A percentile compares a stretch with the other conserved stretches of the same genome.
These are phyloP conservation scores for Pleurotus tuber-regium DNA, from an alignment of 768 basidiomycete genomes.

Conservation along the genomic window DNA sequence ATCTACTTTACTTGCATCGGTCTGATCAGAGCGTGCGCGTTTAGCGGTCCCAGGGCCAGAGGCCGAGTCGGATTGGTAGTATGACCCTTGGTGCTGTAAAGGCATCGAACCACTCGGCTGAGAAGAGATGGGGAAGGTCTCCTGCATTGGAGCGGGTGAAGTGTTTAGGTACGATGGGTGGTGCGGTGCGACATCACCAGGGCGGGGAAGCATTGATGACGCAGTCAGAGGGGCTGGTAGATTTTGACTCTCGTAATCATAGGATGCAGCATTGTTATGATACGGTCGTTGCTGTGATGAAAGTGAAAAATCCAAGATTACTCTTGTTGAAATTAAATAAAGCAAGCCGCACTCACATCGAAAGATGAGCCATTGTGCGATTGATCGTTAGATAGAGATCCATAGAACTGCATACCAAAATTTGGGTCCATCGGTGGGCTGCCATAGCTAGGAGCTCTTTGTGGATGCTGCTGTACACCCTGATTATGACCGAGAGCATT, in stretches of 20 bases:
- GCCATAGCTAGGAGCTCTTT: neutral
- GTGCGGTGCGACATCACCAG: slow-evolving; percentile 15
- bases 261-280: neutral
- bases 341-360: neutral
- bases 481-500: neutral
- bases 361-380: neutral
- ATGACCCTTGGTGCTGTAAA: slow-evolving; percentile 19
- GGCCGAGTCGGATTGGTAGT: slow-evolving; percentile 15
- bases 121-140: slow-evolving; percentile 19
- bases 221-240: neutral
- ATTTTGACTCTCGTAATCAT: neutral
- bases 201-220: slow-evolving; percentile 4
- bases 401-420: neutral
- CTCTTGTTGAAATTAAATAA: too few relatives aligned
- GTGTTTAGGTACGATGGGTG: slow-evolving; percentile 13
- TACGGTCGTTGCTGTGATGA: neutral
- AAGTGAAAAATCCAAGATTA: too few relatives aligned
- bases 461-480: neutral
- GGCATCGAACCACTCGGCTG: slow-evolving; percentile 11
- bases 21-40: slow-evolving; percentile 28
- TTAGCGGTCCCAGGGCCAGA: slow-evolving; percentile 29
- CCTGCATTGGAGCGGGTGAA: slow-evolving; percentile 27
- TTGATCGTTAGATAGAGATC: neutral
- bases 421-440: neutral
- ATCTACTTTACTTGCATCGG: slow-evolving; percentile 31